Evolutionary conservation across 1,284 basidiomycete species (phyloP).

Genomic region (Rhodotorula sp.): DNA sequence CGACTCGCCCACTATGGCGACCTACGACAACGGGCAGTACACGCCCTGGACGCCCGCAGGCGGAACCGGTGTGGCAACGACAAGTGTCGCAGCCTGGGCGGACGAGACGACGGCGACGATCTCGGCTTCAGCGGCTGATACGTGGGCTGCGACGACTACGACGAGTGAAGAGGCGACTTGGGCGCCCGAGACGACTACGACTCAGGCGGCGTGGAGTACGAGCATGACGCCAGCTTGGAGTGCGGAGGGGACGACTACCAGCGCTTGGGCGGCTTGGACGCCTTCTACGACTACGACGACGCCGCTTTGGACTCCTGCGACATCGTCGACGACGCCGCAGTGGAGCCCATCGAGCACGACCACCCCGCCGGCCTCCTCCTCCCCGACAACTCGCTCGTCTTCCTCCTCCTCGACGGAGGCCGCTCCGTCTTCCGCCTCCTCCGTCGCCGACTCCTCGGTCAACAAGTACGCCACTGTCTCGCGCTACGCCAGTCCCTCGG

Average conservation of each 20-base stretch:
- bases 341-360: constrained; percentile 5
- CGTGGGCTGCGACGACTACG: not conserved
- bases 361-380: not conserved
- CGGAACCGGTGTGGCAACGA: not conserved
- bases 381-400: not conserved
- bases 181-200: not conserved
- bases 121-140: not conserved
- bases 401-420: not conserved
- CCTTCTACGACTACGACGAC: not conserved
- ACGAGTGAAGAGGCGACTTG: not conserved
- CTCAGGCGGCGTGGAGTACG: not conserved
- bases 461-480: constrained; percentile 1
- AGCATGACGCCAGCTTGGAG: not conserved
- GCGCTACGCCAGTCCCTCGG: not conserved
- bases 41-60: constrained; percentile 17
- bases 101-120: not conserved
- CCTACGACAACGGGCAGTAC: constrained; percentile 32
- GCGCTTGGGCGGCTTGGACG: not conserved
- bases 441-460: not conserved
- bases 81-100: not conserved
- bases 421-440: not conserved
- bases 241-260: not conserved
- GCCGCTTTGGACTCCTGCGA: not conserved
- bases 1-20: not conserved
- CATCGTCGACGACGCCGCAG: not conserved